Percentiles rank a stretch among this genome's conserved stretches.
These are phyloP conservation scores for Globisporangium abappressorium DNA, from an alignment of 352 stramenopile species.

Conservation along the genomic window DNA sequence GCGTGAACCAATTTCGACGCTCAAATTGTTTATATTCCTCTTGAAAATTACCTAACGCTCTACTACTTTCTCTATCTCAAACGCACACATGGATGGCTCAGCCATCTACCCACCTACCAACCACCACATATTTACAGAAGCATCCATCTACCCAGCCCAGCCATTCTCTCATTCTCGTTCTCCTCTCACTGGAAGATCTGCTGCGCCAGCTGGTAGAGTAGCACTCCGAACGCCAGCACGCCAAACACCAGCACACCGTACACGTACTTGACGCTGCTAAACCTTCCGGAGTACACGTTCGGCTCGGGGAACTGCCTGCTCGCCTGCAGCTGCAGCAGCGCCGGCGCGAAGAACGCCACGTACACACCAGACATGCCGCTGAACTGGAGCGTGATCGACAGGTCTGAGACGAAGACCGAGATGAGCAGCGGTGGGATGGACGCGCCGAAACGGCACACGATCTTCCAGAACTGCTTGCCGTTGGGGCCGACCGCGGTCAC, in stretches of 20 bases:
- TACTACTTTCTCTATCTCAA: background rate
- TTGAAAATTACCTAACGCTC: background rate
- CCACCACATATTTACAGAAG: background rate
- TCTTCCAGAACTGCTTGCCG: conserved; percentile 49
- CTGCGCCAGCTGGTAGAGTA: conserved; percentile 59
- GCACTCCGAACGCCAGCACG: conserved; percentile 47
- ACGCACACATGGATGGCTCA: background rate
- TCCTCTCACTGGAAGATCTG: conserved; percentile 26
- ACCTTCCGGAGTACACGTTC: conserved; percentile 67
- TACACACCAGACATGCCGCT: conserved; percentile 77
- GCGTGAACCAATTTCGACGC: too few species aligned
- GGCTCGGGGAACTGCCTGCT: conserved; percentile 38
- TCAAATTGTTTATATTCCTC: background rate
- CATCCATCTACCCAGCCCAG: background rate
- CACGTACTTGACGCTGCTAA: conserved; percentile 52
- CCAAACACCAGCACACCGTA: conserved; percentile 70
- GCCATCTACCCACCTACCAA: background rate
- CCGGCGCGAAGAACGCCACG: conserved; percentile 78
- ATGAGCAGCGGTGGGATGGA: conserved; percentile 75
- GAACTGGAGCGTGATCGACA: conserved; percentile 86
- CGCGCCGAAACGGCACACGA: conserved; percentile 77
- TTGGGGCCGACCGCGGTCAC: conserved; percentile 25
- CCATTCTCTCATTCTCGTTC: background rate
- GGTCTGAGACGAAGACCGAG: conserved; percentile 78
- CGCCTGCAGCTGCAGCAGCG: conserved; percentile 61